Conservation (phyloP, 352 stramenopile species). For the Phytophthora meadii region DNA sequence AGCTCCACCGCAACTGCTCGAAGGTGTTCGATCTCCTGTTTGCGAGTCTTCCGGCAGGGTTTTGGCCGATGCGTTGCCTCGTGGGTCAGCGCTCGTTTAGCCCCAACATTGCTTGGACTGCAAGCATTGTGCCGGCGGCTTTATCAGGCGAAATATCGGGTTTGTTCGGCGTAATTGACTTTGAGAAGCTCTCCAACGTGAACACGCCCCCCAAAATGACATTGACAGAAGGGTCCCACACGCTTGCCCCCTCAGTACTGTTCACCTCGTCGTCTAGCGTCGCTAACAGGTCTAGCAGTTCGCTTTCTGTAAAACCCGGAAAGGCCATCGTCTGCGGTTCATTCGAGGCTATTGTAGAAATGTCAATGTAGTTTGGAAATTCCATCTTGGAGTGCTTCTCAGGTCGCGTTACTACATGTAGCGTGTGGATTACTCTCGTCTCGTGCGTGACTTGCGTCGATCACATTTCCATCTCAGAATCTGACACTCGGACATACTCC, state of each 20-base stretch:
- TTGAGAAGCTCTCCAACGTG: slow-evolving; percentile 21
- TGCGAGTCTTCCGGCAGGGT: slow-evolving; percentile 44
- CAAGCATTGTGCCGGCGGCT: neutral
- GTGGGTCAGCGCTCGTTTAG: slow-evolving; percentile 4
- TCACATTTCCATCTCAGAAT: neutral
- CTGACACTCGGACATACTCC: too few relatives aligned
- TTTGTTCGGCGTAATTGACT: slow-evolving; percentile 4
- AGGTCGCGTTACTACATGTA: neutral
- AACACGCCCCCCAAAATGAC: slow-evolving; percentile 13
- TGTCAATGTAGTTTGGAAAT: neutral
- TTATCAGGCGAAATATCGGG: neutral
- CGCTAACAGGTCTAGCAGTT: slow-evolving; percentile 54
- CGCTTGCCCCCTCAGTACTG: neutral
- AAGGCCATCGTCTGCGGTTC: neutral
- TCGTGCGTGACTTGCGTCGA: neutral
- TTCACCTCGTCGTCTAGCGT: slow-evolving; percentile 23
- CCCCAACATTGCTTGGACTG: neutral
- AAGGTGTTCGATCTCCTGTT: slow-evolving; percentile 54
- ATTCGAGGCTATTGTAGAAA: slow-evolving; percentile 6
- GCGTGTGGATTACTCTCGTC: slow-evolving; percentile 19
- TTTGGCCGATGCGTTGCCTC: slow-evolving; percentile 21
- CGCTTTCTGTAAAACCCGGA: slow-evolving; percentile 48
- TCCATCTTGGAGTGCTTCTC: neutral
- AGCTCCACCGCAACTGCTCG: slow-evolving; percentile 42
- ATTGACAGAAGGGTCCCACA: slow-evolving; percentile 9